These are phyloP conservation scores for Yamadazyma dendronema DNA, from an alignment of 1,139 yeast species.

Conservation along the genomic window DNA sequence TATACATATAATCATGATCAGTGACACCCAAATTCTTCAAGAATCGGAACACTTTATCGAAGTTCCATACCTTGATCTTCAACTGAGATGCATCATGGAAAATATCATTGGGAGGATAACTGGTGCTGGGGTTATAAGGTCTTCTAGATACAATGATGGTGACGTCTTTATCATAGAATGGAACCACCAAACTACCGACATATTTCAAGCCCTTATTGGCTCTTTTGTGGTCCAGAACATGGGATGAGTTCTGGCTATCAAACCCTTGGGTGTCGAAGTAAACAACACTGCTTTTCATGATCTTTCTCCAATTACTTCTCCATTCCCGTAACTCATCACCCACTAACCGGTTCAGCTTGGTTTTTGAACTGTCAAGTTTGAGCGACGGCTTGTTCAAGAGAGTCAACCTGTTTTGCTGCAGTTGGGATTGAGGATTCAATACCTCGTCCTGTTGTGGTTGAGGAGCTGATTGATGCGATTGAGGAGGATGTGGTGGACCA, in stretches of 20 bases:
- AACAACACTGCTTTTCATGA: constrained; percentile 70
- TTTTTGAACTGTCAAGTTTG: constrained; percentile 7
- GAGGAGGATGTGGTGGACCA: not conserved
- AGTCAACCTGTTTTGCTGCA: constrained; percentile 7
- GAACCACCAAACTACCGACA: constrained; percentile 66
- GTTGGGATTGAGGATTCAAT: constrained; percentile 5
- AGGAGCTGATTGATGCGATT: not conserved
- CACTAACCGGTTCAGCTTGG: constrained; percentile 27
- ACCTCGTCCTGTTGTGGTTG: not conserved
- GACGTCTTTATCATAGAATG: constrained; percentile 75
- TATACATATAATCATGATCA: constrained; percentile 20
- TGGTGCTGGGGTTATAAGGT: constrained; percentile 19
- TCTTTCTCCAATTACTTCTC: constrained; percentile 80
- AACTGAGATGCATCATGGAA: constrained; percentile 60
- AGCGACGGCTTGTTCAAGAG: constrained; percentile 2
- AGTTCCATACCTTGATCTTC: constrained; percentile 81
- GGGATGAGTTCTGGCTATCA: constrained; percentile 39
- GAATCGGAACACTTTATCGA: constrained; percentile 81
- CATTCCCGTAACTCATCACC: constrained; percentile 63
- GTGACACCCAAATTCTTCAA: constrained; percentile 64
- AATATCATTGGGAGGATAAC: constrained; percentile 55
- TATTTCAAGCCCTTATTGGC: constrained; percentile 54
- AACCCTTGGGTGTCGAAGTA: constrained; percentile 76
- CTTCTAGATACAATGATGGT: constrained; percentile 80
- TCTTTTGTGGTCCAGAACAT: constrained; percentile 50